Evolutionary conservation across 1,139 yeast species (phyloP).

Genomic region (Pichia norvegensis): DNA sequence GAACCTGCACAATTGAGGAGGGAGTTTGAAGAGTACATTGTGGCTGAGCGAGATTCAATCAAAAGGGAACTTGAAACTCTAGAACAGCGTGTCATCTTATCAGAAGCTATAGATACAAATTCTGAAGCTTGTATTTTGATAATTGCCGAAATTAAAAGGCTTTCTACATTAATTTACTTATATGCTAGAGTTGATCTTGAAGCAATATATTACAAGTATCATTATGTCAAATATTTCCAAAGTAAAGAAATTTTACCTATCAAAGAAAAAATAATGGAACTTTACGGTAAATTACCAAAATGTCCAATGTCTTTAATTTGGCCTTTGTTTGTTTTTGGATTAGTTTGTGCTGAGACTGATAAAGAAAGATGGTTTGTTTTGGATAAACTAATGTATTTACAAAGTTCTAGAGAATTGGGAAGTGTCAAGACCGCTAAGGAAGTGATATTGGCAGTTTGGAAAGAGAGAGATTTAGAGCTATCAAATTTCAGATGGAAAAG

Average conservation of each 20-base stretch:
- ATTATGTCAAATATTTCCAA: not conserved
- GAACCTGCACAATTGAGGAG: constrained; percentile 18
- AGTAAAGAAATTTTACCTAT: constrained; percentile 15
- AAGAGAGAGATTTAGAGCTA: constrained; percentile 30
- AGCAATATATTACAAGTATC: constrained; percentile 14
- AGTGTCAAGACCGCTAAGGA: constrained; percentile 32
- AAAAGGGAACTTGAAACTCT: constrained; percentile 22
- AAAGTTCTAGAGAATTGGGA: constrained; percentile 30
- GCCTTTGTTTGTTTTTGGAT: constrained; percentile 34
- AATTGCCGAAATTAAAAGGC: constrained; percentile 33
- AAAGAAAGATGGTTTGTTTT: constrained; percentile 33
- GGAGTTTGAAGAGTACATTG: constrained; percentile 21
- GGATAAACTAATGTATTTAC: constrained; percentile 29
- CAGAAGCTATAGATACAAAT: constrained; percentile 11
- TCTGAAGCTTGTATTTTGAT: constrained; percentile 18
- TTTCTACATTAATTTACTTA: constrained; percentile 31
- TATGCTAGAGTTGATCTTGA: constrained; percentile 31
- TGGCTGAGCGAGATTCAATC: constrained; percentile 21
- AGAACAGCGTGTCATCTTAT: constrained; percentile 19
- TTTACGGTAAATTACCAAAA: constrained; percentile 25
- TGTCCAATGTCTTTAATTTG: constrained; percentile 32
- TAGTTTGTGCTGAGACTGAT: constrained; percentile 29
- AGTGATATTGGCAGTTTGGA: constrained; percentile 33
- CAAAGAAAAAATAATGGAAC: constrained; percentile 21
- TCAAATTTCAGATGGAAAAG: constrained; percentile 30